phyloP scores from a whole-genome alignment of 768 basidiomycete species.

The Suillus ampliporus region DNA sequence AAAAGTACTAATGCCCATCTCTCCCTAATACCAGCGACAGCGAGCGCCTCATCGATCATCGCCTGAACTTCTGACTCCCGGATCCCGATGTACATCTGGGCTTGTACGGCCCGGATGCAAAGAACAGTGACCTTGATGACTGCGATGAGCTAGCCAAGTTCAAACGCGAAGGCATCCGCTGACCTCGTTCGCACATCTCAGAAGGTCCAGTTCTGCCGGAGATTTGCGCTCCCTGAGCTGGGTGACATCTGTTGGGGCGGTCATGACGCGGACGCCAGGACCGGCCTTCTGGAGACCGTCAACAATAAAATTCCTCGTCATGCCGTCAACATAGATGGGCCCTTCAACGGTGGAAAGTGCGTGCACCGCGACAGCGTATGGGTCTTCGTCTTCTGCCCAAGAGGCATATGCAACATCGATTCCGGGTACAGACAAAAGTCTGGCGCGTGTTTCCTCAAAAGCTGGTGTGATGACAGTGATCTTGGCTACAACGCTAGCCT shows the following conservation, averaged over 20 bases:
- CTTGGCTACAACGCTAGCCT: constrained; percentile 42
- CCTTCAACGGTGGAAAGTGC: constrained; percentile 30
- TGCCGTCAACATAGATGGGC: constrained; percentile 64
- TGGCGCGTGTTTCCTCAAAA: constrained; percentile 79
- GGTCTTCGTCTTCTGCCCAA: constrained; percentile 73
- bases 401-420: constrained; percentile 51
- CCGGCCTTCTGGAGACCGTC: constrained; percentile 62
- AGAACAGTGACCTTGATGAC: constrained; percentile 70
- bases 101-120: constrained; percentile 69
- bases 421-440: constrained; percentile 57
- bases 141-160: constrained; percentile 6
- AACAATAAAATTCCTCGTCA: constrained; percentile 64
- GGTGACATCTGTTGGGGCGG: constrained; percentile 60
- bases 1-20: constrained; percentile 74
- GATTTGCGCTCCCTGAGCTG: constrained; percentile 79
- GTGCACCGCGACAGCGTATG: constrained; percentile 57
- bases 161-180: constrained; percentile 11
- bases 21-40: constrained; percentile 60
- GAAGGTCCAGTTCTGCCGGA: constrained; percentile 64
- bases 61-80: constrained; percentile 69
- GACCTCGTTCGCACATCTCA: constrained; percentile 85
- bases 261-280: constrained; percentile 43
- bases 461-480: constrained; percentile 73
- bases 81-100: constrained; percentile 70
- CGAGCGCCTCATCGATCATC: constrained; percentile 63